A percentile compares a stretch with the other conserved stretches of the same genome.
These are phyloP conservation scores for Aspergillus sp. DNA, from an alignment of 2,329 filamentous ascomycete genomes.

Conservation along the genomic window DNA sequence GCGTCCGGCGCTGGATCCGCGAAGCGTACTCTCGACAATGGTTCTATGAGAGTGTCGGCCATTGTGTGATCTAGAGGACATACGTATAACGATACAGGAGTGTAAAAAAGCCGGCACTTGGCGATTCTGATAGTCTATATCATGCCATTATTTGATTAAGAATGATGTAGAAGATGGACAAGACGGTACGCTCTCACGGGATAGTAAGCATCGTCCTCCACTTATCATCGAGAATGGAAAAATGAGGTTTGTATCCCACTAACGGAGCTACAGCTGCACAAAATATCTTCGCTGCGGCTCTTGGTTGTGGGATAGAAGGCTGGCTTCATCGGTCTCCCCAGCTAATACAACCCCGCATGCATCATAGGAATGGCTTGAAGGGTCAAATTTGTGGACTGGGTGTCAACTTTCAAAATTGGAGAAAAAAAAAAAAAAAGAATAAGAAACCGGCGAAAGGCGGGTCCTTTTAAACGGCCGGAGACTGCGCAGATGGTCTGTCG, in stretches of 20 bases:
- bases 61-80: conserved; percentile 13
- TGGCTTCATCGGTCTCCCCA: conserved; percentile 48
- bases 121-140: conserved; percentile 13
- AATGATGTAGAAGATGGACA: conserved; percentile 18
- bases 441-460: conserved; percentile 19
- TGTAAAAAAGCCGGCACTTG: conserved; percentile 3
- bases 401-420: conserved; percentile 56
- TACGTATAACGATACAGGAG: conserved; percentile 20
- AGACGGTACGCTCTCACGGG: conserved; percentile 6
- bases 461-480: conserved; percentile 17
- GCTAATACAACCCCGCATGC: conserved; percentile 60
- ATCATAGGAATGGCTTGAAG: conserved; percentile 46
- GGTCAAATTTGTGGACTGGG: conserved; percentile 60
- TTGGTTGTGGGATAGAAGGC: conserved; percentile 47
- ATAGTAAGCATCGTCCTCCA: conserved; percentile 16
- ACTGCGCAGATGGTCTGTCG: conserved; percentile 25
- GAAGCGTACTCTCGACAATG: conserved; percentile 25
- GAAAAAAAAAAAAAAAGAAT: conserved; percentile 39
- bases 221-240: conserved; percentile 10
- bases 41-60: conserved; percentile 22
- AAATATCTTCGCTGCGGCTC: conserved; percentile 49
- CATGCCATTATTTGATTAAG: conserved; percentile 26
- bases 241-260: conserved; percentile 43
- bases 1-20: conserved; percentile 17
- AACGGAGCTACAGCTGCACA: conserved; percentile 51